phyloP scores from a whole-genome alignment of 2,329 filamentous ascomycete genomes.

The Aphanoascus verrucosus region DNA sequence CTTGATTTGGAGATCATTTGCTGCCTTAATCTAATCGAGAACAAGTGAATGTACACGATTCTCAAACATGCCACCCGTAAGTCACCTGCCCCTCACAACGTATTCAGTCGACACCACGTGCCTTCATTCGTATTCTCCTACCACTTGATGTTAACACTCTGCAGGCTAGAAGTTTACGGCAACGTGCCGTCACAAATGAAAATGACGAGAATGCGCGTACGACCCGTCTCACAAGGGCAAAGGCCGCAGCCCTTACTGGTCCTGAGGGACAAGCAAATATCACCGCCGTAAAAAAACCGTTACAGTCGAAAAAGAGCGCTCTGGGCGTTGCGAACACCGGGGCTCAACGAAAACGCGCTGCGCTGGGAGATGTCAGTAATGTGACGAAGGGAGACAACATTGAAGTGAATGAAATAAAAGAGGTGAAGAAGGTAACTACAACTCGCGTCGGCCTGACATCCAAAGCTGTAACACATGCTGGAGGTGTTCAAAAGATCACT shows the following conservation, averaged over 20 bases:
- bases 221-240: slow-evolving; percentile 84
- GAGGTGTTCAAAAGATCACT: slow-evolving; percentile 67
- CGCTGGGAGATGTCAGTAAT: slow-evolving; percentile 91
- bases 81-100: slow-evolving; percentile 22
- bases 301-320: slow-evolving; percentile 58
- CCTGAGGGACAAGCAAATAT: slow-evolving; percentile 44
- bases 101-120: background rate
- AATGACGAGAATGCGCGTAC: slow-evolving; percentile 80
- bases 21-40: background rate
- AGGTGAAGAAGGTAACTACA: slow-evolving; percentile 61
- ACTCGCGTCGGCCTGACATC: slow-evolving; percentile 61
- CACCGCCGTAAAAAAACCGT: slow-evolving; percentile 51
- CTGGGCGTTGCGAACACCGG: slow-evolving; percentile 40
- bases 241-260: slow-evolving; percentile 58
- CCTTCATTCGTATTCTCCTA: background rate
- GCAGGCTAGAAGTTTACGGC: slow-evolving; percentile 59
- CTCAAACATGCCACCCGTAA: slow-evolving; percentile 47
- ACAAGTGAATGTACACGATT: slow-evolving; percentile 7
- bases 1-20: background rate
- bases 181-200: slow-evolving; percentile 73
- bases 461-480: slow-evolving; percentile 65
- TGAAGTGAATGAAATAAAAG: slow-evolving; percentile 37
- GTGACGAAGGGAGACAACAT: slow-evolving; percentile 62
- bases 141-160: slow-evolving; percentile 31
- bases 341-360: slow-evolving; percentile 62